Evolutionary conservation across 225 moss, liverwort and hornwort species (phyloP).

Genomic region (Bryoerythrophyllum caledonicum): DNA sequence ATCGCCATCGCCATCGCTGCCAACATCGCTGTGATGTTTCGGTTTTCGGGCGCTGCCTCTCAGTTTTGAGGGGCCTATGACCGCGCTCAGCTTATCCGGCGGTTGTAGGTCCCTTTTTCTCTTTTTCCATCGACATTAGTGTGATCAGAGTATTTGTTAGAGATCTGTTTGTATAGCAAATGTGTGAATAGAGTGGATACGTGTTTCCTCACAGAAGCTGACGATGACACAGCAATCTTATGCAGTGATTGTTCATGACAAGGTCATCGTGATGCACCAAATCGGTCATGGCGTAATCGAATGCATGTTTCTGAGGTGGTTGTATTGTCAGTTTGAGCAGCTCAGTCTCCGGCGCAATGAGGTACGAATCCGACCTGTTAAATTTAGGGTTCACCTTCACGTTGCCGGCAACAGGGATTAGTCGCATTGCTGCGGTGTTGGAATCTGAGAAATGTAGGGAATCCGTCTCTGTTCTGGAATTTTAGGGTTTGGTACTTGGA

Average conservation of each 20-base stretch:
- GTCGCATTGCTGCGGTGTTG: background rate
- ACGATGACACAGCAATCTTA: too few relatives aligned
- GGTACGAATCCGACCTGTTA: background rate
- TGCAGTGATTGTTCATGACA: background rate
- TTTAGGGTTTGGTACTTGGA: background rate
- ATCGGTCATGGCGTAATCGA: background rate
- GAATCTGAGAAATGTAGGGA: background rate
- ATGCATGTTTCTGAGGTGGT: background rate
- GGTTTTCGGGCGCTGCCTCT: too few relatives aligned
- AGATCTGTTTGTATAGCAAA: too few relatives aligned
- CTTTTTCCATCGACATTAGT: too few relatives aligned
- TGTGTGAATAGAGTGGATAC: too few relatives aligned
- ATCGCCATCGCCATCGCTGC: slow-evolving; percentile 12
- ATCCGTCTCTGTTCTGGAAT: background rate
- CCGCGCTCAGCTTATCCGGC: background rate
- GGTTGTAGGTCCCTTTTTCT: background rate
- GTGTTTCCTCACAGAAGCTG: too few relatives aligned
- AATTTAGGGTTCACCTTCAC: slow-evolving; percentile 4
- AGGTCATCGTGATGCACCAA: background rate
- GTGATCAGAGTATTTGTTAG: too few relatives aligned
- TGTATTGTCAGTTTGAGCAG: background rate
- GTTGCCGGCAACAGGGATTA: background rate
- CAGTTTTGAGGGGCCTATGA: background rate
- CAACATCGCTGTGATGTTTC: background rate
- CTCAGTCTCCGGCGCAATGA: slow-evolving; percentile 25